A percentile compares a stretch with the other conserved stretches of the same genome.
phyloP scores from a whole-genome alignment of 257 asterid species.

The Nicotiana noctiflora region DNA sequence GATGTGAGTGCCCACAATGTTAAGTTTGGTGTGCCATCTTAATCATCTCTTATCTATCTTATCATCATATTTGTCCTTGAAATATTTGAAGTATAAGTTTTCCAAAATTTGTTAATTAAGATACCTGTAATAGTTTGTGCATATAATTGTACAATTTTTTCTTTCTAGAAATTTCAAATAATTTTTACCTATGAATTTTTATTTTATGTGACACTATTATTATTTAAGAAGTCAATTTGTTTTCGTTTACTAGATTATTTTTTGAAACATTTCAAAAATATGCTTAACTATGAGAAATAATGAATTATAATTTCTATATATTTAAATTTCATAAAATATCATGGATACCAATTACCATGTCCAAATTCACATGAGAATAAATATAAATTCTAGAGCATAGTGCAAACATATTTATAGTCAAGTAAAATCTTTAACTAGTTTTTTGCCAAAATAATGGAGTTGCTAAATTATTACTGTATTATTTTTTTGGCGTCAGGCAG shows the following conservation, averaged over 20 bases:
- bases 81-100: neutral
- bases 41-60: constrained; percentile 13
- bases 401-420: too few relatives aligned
- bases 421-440: too few relatives aligned
- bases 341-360: too few relatives aligned
- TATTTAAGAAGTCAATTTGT: neutral
- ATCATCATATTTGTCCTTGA: constrained; percentile 5
- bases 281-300: too few relatives aligned
- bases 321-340: too few relatives aligned
- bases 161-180: neutral
- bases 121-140: neutral
- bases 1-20: constrained; percentile 27
- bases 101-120: neutral
- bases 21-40: constrained; percentile 22
- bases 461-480: too few relatives aligned
- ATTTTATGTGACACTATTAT: neutral
- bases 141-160: neutral
- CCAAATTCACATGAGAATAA: too few relatives aligned
- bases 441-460: too few relatives aligned
- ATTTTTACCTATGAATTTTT: neutral
- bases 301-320: too few relatives aligned
- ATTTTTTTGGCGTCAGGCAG: too few relatives aligned
- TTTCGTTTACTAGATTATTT: neutral
- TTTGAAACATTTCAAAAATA: too few relatives aligned
- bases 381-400: too few relatives aligned